These are phyloP conservation scores for Ziziphus jujuba DNA, from an alignment of 306 rosid genomes.

Conservation along the genomic window DNA sequence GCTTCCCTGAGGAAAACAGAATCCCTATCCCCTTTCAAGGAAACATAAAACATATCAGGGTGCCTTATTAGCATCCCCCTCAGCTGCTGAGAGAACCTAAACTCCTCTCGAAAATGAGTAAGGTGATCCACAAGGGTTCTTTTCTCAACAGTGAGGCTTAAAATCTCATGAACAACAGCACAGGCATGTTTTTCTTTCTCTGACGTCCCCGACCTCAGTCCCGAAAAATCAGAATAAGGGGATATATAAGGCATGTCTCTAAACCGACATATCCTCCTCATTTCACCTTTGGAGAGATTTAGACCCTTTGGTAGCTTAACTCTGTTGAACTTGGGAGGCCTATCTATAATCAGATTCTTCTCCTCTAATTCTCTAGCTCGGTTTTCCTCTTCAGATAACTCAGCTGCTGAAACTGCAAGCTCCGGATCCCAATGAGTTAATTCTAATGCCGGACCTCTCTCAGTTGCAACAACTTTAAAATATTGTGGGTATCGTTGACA, in stretches of 20 bases:
- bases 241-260: slow-evolving; percentile 81
- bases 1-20: slow-evolving; percentile 91
- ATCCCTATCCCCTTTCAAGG: slow-evolving; percentile 85
- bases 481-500: slow-evolving; percentile 80
- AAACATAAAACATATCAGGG: slow-evolving; percentile 87
- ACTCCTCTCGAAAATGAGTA: slow-evolving; percentile 92
- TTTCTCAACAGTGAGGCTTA: slow-evolving; percentile 86
- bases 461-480: slow-evolving; percentile 75
- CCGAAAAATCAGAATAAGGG: slow-evolving; percentile 83
- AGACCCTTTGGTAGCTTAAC: slow-evolving; percentile 82
- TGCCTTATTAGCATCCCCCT: slow-evolving; percentile 91
- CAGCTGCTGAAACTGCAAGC: slow-evolving; percentile 86
- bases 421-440: slow-evolving; percentile 93
- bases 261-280: slow-evolving; percentile 64
- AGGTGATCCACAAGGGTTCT: slow-evolving; percentile 79
- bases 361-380: slow-evolving; percentile 61
- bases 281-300: slow-evolving; percentile 75
- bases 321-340: slow-evolving; percentile 69
- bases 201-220: slow-evolving; percentile 48
- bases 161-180: slow-evolving; percentile 81
- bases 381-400: slow-evolving; percentile 72
- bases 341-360: slow-evolving; percentile 71
- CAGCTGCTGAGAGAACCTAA: slow-evolving; percentile 81
- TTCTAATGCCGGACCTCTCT: slow-evolving; percentile 73
- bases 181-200: slow-evolving; percentile 90